phyloP scores from a whole-genome alignment of 2,329 filamentous ascomycete species.

The Nannizziopsis arthrosporioides region DNA sequence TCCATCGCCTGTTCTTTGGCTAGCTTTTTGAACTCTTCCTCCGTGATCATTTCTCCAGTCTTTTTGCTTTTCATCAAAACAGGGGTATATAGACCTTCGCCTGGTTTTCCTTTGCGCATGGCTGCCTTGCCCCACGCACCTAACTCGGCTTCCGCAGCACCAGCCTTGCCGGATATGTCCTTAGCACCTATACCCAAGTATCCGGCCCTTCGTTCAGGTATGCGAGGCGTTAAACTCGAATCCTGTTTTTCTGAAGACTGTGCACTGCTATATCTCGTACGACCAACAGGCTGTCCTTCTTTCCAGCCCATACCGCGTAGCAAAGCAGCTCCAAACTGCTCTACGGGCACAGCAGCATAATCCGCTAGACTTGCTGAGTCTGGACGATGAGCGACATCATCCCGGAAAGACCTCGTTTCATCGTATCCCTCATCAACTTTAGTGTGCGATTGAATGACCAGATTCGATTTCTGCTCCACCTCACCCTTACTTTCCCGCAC shows the following conservation, averaged over 20 bases:
- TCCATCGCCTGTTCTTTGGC: slow-evolving; percentile 36
- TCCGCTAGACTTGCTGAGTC: slow-evolving; percentile 67
- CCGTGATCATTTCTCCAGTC: slow-evolving; percentile 51
- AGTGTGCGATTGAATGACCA: slow-evolving; percentile 40
- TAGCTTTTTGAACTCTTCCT: slow-evolving; percentile 49
- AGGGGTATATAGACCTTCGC: slow-evolving; percentile 47
- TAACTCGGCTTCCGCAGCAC: slow-evolving; percentile 52
- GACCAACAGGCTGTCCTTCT: slow-evolving; percentile 48
- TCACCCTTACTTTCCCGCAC: slow-evolving; percentile 44
- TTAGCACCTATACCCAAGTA: slow-evolving; percentile 83
- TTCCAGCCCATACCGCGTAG: slow-evolving; percentile 95
- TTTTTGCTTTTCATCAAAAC: slow-evolving; percentile 49
- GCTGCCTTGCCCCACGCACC: slow-evolving; percentile 64
- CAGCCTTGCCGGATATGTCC: slow-evolving; percentile 46
- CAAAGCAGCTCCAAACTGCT: slow-evolving; percentile 85
- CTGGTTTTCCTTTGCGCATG: slow-evolving; percentile 39
- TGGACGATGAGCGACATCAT: slow-evolving; percentile 60
- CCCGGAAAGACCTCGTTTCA: slow-evolving; percentile 51
- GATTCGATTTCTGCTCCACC: slow-evolving; percentile 30
- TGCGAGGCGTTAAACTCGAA: slow-evolving; percentile 48
- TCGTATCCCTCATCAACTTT: slow-evolving; percentile 23
- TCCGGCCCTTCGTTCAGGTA: slow-evolving; percentile 60
- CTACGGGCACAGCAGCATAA: slow-evolving; percentile 80
- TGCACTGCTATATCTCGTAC: slow-evolving; percentile 39
- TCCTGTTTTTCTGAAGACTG: slow-evolving; percentile 25